Evolutionary conservation across 805 yeast species (phyloP), one percentile per base, ranked within the genome.

Genomic region (Maudiozyma serrabonitensis): DNA sequence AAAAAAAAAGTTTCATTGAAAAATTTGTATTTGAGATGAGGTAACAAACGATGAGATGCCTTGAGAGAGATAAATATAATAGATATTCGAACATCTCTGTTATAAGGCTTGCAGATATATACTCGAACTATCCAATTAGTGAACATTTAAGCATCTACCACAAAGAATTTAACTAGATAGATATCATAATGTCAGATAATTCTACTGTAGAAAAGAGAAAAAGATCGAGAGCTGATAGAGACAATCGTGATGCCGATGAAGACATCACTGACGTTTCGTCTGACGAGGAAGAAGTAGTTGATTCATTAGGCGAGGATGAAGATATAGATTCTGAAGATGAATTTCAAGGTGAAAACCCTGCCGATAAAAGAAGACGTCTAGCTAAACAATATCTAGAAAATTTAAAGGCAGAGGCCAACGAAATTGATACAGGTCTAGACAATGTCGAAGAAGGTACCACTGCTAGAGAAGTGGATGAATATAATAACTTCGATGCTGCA

Each of bases 351-450:
- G 98, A 91, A 67, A 79, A 80, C 45, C 95, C 90, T 8, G 95
- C 96, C 0, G 99, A 93, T 61, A 89, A 87, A 68, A 80, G 99
- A 68, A 79, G 99, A 69, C 75, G 98, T 61, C 74, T 93, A 52
- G 98, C 98, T 16, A 89, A 89, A 67, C 93, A 90, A 67, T 93
- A 93, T 66, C 71, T 93, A 54, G 89, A 84, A 43, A 85, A 84
- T 60, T 69, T 93, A 60, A 80, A 85, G 63, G 69, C 72, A 3
- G 87, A 84, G 53, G 75, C 74, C 18, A 75, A 70, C 25, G 69
- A 64, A 2, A 68, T 68, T 41, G 73, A 67, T 15, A 51, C 57
- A 4, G 61, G 55, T 23, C 38, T 49, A 18, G 45, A 23, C 15
- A 12, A 39, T 32, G 43, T 48, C 7, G 35, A 45, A 8, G 39